Evolutionary conservation across 192 early-diverging fungal species (phyloP), one percentile per base, ranked within the genome.

Genomic region (Mortierella claussenii): DNA sequence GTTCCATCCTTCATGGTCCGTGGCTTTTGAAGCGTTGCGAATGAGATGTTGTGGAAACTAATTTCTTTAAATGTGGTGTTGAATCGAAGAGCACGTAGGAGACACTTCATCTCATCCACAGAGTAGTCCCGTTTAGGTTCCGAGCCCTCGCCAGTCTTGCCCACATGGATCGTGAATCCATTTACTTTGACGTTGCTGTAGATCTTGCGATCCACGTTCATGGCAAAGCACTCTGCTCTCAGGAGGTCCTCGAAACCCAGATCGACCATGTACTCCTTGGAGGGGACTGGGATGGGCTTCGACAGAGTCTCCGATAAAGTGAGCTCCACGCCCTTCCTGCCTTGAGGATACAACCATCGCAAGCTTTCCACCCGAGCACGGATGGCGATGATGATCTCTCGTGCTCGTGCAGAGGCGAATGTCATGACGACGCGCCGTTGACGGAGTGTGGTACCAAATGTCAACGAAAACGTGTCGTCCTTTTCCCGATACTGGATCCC

Each of bases 11-110:
- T 76, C 27, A 76, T 46, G 0, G 73, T 67, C 50, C 37, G 58
- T 13, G 71, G 51, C 21, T 66, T 75, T 34, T 75, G 71, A 5
- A 75, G 63, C 10, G 51, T 24, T 10, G 63, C 64, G 37, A 76
- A 76, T 1, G 73, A 76, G 26, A 76, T 67, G 59, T 76, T 62
- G 26, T 42, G 33, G 37, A 76, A 76, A 31, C 57, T 67, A 33
- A 76, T 67, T 20, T 76, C 64, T 20, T 76, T 76, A 59, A 76
- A 76, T 4, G 73, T 67, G n/a, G 73, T 67, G 53, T 76, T 76
- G 47, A 76, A 76, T 4, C 73, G 73, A 12, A 76, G 51, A n/a
- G 73, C 73, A 1, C 73, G 56, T 45, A 76, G 37, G 10, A 76
- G 73, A 46, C 63, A 66, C 47, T 76, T 76, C 73, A 76, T 76